These are phyloP conservation scores for Macrolepiota albuminosa DNA, from an alignment of 768 basidiomycete species.

Conservation along the genomic window DNA sequence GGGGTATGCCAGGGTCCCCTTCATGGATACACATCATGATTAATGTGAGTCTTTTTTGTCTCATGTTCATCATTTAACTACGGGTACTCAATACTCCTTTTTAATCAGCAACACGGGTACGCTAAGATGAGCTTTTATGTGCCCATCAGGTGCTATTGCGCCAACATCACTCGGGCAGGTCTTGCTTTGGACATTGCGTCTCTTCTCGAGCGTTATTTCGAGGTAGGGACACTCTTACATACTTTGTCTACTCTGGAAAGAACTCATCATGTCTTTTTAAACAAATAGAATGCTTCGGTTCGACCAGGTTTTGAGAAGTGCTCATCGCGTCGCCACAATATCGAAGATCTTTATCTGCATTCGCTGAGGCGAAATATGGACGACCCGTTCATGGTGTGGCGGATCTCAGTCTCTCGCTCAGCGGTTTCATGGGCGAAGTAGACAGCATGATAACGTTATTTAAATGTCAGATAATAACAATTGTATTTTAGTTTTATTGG, in stretches of 20 bases:
- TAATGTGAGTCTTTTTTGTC: conserved; percentile 5
- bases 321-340: not conserved
- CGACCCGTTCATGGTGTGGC: conserved; percentile 6
- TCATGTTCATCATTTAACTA: not conserved
- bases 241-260: not conserved
- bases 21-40: conserved; percentile 4
- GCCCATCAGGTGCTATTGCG: conserved; percentile 7
- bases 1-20: conserved; percentile 5
- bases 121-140: conserved; percentile 4
- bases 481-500: not conserved
- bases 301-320: conserved; percentile 4
- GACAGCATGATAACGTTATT: not conserved
- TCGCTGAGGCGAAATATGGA: conserved; percentile 1
- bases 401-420: conserved; percentile 4
- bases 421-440: not conserved
- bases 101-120: conserved; percentile 9
- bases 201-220: conserved; percentile 6
- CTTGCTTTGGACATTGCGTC: conserved; percentile 9
- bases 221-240: not conserved
- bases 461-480: not conserved
- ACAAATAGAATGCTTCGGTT: not conserved
- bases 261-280: not conserved
- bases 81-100: not conserved
- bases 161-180: conserved; percentile 7
- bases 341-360: conserved; percentile 8